A percentile compares a stretch with the other conserved stretches of the same genome.
phyloP scores from a whole-genome alignment of 2,329 filamentous ascomycete genomes.

The Simplicillium aogashimaense region DNA sequence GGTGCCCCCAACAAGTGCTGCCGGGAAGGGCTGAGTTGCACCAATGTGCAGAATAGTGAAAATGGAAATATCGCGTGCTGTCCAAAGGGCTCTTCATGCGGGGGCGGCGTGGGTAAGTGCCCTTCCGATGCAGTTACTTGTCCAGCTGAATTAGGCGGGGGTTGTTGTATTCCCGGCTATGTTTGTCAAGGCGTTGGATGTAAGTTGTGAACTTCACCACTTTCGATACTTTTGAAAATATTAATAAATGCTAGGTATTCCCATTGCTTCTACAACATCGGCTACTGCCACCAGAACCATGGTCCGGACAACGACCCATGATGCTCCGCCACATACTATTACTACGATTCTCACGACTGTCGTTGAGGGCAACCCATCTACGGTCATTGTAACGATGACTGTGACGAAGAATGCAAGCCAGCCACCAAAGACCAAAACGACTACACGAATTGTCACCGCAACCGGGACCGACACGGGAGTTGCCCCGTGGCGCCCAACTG shows the following conservation, averaged over 20 bases:
- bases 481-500: slow-evolving; percentile 37
- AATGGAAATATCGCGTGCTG: slow-evolving; percentile 68
- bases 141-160: slow-evolving; percentile 54
- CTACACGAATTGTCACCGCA: slow-evolving; percentile 21
- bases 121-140: slow-evolving; percentile 54
- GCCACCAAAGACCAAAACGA: slow-evolving; percentile 25
- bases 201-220: slow-evolving; percentile 27
- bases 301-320: slow-evolving; percentile 10
- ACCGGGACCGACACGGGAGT: slow-evolving; percentile 29
- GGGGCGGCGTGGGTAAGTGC: slow-evolving; percentile 53
- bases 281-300: slow-evolving; percentile 8
- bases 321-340: slow-evolving; percentile 16
- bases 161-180: slow-evolving; percentile 67
- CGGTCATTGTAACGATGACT: slow-evolving; percentile 29
- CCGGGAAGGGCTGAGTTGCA: slow-evolving; percentile 53
- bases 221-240: slow-evolving; percentile 5
- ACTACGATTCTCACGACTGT: slow-evolving; percentile 29
- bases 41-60: slow-evolving; percentile 49
- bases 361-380: slow-evolving; percentile 24
- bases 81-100: slow-evolving; percentile 53
- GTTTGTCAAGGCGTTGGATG: slow-evolving; percentile 62
- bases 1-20: slow-evolving; percentile 66
- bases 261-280: slow-evolving; percentile 19
- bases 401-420: slow-evolving; percentile 25
- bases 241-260: slow-evolving; percentile 15